A percentile compares a stretch with the other conserved stretches of the same genome.
Conservation (phyloP, 2,329 filamentous ascomycete genomes). For the Paraphoma sp. region DNA sequence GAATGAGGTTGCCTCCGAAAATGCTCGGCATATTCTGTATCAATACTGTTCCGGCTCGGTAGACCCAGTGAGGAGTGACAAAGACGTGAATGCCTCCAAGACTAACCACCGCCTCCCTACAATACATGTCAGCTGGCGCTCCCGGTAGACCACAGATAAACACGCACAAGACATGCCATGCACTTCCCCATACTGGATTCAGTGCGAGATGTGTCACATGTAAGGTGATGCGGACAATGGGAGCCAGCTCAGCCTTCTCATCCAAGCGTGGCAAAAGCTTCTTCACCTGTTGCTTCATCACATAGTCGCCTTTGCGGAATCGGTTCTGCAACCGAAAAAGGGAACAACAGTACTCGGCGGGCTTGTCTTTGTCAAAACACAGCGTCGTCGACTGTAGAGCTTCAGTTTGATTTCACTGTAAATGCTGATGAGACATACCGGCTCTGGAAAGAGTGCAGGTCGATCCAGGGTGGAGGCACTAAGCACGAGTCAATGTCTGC, state of each 20-base stretch:
- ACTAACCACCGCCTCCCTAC: conserved; percentile 41
- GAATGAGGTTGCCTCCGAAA: conserved; percentile 39
- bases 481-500: no score
- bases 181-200: conserved; percentile 41
- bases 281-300: conserved; percentile 25
- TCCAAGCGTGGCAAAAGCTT: conserved; percentile 35
- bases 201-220: conserved; percentile 43
- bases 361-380: conserved; percentile 34
- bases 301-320: conserved; percentile 40
- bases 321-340: conserved; percentile 44
- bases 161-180: conserved; percentile 32
- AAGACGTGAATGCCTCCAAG: conserved; percentile 39
- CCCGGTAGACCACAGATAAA: not conserved
- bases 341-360: conserved; percentile 42
- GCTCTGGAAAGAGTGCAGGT: conserved; percentile 45
- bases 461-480: conserved; percentile 40
- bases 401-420: conserved; percentile 8
- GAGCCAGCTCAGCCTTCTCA: conserved; percentile 28
- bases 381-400: conserved; percentile 31
- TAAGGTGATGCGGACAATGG: conserved; percentile 35
- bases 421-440: conserved; percentile 21
- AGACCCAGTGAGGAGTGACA: conserved; percentile 46
- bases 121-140: not conserved
- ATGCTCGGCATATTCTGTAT: conserved; percentile 41
- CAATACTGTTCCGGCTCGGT: conserved; percentile 39